Percentiles rank a stretch among this genome's conserved stretches.
Evolutionary conservation across 2,329 filamentous ascomycete genomes (phyloP).

Genomic region (Aspergillus sp.): DNA sequence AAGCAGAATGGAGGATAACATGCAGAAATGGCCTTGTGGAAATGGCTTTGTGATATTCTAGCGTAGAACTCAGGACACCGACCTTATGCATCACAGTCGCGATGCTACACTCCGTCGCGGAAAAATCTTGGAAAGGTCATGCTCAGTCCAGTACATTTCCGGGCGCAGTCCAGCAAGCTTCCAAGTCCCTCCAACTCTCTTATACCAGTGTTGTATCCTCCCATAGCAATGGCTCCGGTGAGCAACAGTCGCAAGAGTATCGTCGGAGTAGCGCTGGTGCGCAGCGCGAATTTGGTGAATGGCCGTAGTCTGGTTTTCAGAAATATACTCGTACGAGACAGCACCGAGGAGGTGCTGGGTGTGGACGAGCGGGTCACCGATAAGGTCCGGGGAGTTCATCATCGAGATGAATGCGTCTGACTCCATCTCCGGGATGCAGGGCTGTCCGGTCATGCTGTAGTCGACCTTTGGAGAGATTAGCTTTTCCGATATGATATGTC

Average conservation of each 20-base stretch:
- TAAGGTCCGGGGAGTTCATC: not conserved
- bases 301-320: not conserved
- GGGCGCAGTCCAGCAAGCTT: not conserved
- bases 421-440: not conserved
- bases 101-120: too few relatives aligned
- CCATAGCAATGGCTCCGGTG: not conserved
- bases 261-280: not conserved
- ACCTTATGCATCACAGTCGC: not conserved
- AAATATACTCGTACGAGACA: not conserved
- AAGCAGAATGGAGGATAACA: too few relatives aligned
- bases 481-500: not conserved
- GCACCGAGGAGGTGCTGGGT: not conserved
- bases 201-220: not conserved
- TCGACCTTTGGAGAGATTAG: not conserved
- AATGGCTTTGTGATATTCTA: too few relatives aligned
- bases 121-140: not conserved
- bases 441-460: not conserved
- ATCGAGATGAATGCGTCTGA: not conserved
- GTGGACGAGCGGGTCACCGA: not conserved
- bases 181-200: not conserved
- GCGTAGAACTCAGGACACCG: fast-evolving
- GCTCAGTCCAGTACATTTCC: not conserved
- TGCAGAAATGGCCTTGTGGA: too few relatives aligned
- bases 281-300: not conserved
- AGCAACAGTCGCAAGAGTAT: not conserved